Conservation (phyloP, 441 rosid species). For the Corymbia calophylla region DNA sequence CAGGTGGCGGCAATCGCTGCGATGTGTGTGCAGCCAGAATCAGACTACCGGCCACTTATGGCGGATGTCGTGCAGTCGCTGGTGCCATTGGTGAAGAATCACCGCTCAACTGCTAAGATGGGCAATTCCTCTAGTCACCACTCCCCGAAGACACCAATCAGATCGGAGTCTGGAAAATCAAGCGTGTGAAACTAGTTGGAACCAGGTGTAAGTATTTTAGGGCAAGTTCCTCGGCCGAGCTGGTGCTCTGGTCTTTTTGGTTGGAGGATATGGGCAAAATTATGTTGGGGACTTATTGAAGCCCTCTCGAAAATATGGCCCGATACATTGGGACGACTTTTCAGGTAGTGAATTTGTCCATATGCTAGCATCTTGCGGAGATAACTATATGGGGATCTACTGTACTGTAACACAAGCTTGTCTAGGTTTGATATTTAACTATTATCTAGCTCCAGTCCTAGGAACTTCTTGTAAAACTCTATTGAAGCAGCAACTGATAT, state of each 20-base stretch:
- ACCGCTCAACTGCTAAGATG: constrained; percentile 40
- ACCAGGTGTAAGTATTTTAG: not conserved
- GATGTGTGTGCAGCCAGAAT: constrained; percentile 93
- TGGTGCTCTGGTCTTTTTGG: not conserved
- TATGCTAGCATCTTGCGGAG: not conserved
- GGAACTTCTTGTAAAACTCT: not conserved
- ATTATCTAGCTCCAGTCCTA: not conserved
- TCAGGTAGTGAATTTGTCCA: not conserved
- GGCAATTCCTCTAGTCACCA: constrained; percentile 45
- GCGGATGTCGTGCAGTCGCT: constrained; percentile 93
- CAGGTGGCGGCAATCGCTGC: constrained; percentile 98
- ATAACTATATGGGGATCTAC: not conserved
- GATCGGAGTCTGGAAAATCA: constrained; percentile 25
- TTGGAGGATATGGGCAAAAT: not conserved
- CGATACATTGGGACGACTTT: not conserved
- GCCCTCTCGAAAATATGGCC: not conserved
- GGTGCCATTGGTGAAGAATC: constrained; percentile 66
- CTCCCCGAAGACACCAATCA: constrained; percentile 33
- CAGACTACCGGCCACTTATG: constrained; percentile 91
- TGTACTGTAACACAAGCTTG: not conserved
- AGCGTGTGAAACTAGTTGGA: constrained; percentile 9
- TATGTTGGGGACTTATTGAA: not conserved
- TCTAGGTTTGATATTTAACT: not conserved
- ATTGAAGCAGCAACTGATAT: not conserved
- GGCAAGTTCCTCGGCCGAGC: not conserved